Percentiles rank a stretch among this genome's conserved stretches.
These are phyloP conservation scores for Epichloe elymi DNA, from an alignment of 2,329 filamentous ascomycete genomes.

Conservation along the genomic window DNA sequence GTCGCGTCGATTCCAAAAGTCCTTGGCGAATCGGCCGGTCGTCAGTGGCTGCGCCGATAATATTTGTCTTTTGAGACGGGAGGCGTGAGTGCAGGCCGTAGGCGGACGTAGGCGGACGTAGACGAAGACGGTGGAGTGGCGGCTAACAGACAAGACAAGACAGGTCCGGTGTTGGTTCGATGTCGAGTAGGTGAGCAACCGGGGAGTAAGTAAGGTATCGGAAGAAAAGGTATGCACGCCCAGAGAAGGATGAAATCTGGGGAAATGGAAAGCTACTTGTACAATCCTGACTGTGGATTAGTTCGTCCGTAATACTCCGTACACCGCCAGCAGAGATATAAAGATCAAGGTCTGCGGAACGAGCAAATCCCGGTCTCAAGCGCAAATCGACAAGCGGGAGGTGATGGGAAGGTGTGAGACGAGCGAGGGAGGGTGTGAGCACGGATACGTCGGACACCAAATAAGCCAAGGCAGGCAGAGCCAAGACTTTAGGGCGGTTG, in stretches of 20 bases:
- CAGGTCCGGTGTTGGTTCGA: not conserved
- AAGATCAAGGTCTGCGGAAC: not conserved
- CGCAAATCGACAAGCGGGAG: not conserved
- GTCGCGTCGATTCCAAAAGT: not conserved
- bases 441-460: slow-evolving; percentile 5
- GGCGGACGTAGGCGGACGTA: not conserved
- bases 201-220: not conserved
- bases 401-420: not conserved
- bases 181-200: not conserved
- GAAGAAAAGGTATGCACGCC: not conserved
- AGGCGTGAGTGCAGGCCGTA: not conserved
- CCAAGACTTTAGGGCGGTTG: slow-evolving; percentile 1
- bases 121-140: not conserved
- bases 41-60: not conserved
- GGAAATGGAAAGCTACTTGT: slow-evolving; percentile 4
- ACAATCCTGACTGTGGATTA: not conserved
- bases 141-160: not conserved
- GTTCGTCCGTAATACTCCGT: not conserved
- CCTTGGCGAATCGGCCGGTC: not conserved
- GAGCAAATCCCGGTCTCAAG: not conserved
- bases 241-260: not conserved
- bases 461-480: not conserved
- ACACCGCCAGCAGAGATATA: not conserved
- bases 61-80: not conserved
- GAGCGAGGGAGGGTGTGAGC: not conserved